Evolutionary conservation across 768 basidiomycete species (phyloP).

Genomic region (Mycena crocata): DNA sequence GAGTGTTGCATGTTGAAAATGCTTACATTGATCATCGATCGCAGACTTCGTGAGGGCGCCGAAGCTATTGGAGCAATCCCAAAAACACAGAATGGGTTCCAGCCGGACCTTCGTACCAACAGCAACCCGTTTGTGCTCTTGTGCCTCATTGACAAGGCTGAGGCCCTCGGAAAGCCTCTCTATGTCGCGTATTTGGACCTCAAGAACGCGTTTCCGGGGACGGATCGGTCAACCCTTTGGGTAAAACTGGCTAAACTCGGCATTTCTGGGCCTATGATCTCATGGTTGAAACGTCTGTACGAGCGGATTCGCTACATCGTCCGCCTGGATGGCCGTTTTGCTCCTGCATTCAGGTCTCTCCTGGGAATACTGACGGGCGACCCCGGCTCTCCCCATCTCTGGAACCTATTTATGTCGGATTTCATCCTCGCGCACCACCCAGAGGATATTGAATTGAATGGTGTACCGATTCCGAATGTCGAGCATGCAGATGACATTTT

Average conservation of each 20-base stretch:
- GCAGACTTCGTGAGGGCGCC: not conserved
- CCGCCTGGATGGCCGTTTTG: not conserved
- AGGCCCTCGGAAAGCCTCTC: too few relatives aligned
- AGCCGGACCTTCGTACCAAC: not conserved
- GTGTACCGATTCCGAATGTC: too few relatives aligned
- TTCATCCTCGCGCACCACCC: too few relatives aligned
- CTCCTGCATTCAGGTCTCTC: too few relatives aligned
- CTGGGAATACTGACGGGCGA: too few relatives aligned
- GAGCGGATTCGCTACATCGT: constrained; percentile 19
- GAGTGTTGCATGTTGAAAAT: constrained; percentile 40
- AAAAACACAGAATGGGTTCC: constrained; percentile 9
- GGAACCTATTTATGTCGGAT: too few relatives aligned
- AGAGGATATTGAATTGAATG: too few relatives aligned
- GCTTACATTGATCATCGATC: too few relatives aligned
- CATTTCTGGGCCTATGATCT: constrained; percentile 18
- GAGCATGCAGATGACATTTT: constrained; percentile 10
- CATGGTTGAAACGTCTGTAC: constrained; percentile 26
- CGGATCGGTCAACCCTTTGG: constrained; percentile 2
- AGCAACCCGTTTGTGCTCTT: constrained; percentile 8
- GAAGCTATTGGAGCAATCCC: constrained; percentile 3
- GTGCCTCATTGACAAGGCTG: too few relatives aligned
- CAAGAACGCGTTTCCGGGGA: too few relatives aligned
- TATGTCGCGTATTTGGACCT: constrained; percentile 8
- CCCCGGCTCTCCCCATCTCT: too few relatives aligned
- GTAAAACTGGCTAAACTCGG: constrained; percentile 6